These are phyloP conservation scores for Capsicum baccatum DNA, from an alignment of 257 asterid species.

Conservation along the genomic window DNA sequence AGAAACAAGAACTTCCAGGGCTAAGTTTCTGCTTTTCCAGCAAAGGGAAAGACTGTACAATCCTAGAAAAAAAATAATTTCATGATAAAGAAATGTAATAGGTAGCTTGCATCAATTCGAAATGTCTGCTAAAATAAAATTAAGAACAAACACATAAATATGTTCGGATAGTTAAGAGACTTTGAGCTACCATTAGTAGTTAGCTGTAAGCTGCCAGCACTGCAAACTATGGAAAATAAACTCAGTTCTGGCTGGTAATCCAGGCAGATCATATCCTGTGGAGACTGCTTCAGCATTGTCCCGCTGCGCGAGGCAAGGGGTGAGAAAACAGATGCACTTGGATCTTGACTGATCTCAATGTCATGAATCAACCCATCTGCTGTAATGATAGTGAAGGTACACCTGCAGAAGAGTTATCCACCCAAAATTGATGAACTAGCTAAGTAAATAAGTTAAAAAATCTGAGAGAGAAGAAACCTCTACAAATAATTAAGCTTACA, in stretches of 20 bases:
- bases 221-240: slow-evolving; percentile 62
- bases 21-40: slow-evolving; percentile 56
- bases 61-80: slow-evolving; percentile 53
- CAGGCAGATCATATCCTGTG: slow-evolving; percentile 71
- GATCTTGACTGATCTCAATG: slow-evolving; percentile 86
- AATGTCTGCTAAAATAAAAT: slow-evolving; percentile 13
- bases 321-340: slow-evolving; percentile 70
- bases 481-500: slow-evolving; percentile 55
- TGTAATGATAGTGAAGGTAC: slow-evolving; percentile 73
- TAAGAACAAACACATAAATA: slow-evolving; percentile 17
- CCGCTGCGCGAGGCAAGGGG: slow-evolving; percentile 50
- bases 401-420: slow-evolving; percentile 58
- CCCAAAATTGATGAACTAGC: slow-evolving; percentile 37
- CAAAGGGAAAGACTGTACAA: slow-evolving; percentile 67
- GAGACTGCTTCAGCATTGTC: slow-evolving; percentile 54
- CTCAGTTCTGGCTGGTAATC: slow-evolving; percentile 69
- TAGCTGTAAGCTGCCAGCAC: slow-evolving; percentile 51
- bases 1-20: slow-evolving; percentile 58
- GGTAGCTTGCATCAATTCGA: neutral
- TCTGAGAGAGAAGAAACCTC: slow-evolving; percentile 33
- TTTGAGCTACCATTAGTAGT: slow-evolving; percentile 52
- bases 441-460: slow-evolving; percentile 35
- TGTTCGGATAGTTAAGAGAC: slow-evolving; percentile 32
- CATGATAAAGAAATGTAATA: slow-evolving; percentile 23
- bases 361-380: slow-evolving; percentile 86